phyloP scores from a whole-genome alignment of 768 basidiomycete species.

The Tubosaeta sp. region DNA sequence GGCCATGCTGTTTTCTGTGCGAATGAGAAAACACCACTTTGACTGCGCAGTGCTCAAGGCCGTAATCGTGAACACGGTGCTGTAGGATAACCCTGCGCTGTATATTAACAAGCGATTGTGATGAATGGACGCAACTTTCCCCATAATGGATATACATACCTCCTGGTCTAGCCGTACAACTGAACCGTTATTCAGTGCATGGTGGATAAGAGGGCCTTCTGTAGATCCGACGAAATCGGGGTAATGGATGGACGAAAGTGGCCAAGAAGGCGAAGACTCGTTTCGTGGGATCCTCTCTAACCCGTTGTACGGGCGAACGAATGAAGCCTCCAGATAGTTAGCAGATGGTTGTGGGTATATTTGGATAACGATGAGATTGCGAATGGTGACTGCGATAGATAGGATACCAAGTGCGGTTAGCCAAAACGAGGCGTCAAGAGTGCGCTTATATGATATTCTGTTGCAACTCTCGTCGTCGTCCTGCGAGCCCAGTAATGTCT shows the following conservation, averaged over 20 bases:
- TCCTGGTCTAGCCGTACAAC: constrained; percentile 19
- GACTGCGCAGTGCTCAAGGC: constrained; percentile 19
- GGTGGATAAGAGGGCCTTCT: constrained; percentile 7
- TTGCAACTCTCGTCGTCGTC: neutral
- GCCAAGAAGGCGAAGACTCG: constrained; percentile 27
- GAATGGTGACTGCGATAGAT: constrained; percentile 17
- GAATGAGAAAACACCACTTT: constrained; percentile 7
- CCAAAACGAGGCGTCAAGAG: constrained; percentile 16
- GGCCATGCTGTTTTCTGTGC: neutral
- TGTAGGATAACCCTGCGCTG: constrained; percentile 20
- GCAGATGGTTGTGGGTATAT: neutral
- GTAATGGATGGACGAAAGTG: constrained; percentile 17
- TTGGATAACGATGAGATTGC: constrained; percentile 20
- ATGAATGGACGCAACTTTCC: neutral
- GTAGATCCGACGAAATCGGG: constrained; percentile 20
- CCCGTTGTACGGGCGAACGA: constrained; percentile 21
- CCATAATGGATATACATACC: constrained; percentile 1
- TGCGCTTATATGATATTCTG: neutral
- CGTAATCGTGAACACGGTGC: constrained; percentile 23
- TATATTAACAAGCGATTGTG: neutral
- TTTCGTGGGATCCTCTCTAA: constrained; percentile 22
- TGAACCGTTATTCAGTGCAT: constrained; percentile 15
- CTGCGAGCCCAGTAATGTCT: constrained; percentile 4
- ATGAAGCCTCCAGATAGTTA: constrained; percentile 6
- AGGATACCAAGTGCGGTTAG: constrained; percentile 13